Evolutionary conservation across 2,329 filamentous ascomycete species (phyloP).

Genomic region (Penicillium olsonii): DNA sequence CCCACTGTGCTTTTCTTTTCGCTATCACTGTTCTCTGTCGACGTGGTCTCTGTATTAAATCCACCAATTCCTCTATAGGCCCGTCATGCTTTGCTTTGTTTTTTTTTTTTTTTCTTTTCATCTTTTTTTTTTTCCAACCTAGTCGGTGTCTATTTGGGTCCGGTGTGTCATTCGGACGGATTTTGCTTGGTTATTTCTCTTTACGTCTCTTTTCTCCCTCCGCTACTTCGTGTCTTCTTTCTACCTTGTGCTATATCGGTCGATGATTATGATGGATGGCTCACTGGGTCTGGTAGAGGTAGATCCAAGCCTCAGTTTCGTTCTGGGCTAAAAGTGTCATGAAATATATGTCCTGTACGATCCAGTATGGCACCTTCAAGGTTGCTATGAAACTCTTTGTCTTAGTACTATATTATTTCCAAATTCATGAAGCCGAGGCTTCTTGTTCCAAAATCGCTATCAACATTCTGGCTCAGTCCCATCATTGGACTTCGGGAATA

Average conservation of each 20-base stretch:
- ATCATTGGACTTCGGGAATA: too few relatives aligned
- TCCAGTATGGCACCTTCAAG: conserved; percentile 6
- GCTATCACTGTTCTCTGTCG: conserved; percentile 30
- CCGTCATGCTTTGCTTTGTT: conserved; percentile 19
- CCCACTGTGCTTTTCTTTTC: conserved; percentile 8
- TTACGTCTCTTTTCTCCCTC: conserved; percentile 21
- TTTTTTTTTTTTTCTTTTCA: conserved; percentile 19
- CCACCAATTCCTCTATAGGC: conserved; percentile 32
- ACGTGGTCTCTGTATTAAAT: conserved; percentile 36
- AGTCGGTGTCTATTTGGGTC: conserved; percentile 26
- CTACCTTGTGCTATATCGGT: conserved; percentile 21
- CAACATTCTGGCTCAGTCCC: too few relatives aligned
- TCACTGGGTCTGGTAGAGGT: conserved; percentile 23
- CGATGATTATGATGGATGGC: conserved; percentile 20
- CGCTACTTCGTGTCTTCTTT: conserved; percentile 23
- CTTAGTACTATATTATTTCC: not conserved
- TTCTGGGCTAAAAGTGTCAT: conserved; percentile 28
- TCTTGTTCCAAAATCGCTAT: too few relatives aligned
- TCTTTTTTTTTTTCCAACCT: conserved; percentile 19
- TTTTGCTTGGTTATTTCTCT: conserved; percentile 22
- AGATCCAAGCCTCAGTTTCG: conserved; percentile 21
- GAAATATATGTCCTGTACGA: conserved; percentile 28
- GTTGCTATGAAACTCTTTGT: not conserved
- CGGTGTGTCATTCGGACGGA: conserved; percentile 24
- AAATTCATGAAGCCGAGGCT: not conserved